Conservation (phyloP, 2,329 filamentous ascomycete species). For the Phyllosticta citrichinensis region DNA sequence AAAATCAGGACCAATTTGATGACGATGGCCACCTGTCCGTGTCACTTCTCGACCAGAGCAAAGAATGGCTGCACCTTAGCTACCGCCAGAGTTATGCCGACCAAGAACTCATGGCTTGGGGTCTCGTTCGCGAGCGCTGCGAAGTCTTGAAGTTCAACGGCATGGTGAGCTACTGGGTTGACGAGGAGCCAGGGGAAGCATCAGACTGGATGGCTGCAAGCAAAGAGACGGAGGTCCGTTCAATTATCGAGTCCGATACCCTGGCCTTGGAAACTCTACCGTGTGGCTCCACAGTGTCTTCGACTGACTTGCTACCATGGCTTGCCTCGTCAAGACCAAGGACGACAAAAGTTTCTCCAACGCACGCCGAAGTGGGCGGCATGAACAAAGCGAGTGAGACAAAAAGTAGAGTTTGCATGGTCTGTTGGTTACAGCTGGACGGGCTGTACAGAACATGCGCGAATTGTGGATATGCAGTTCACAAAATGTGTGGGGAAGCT, state of each 20-base stretch:
- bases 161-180: constrained; percentile 26
- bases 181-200: constrained; percentile 17
- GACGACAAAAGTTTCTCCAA: constrained; percentile 2
- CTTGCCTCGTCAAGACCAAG: not conserved
- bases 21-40: constrained; percentile 37
- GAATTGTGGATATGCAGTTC: constrained; percentile 26
- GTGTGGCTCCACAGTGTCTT: not conserved
- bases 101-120: constrained; percentile 47
- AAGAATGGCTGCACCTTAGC: constrained; percentile 37
- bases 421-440: constrained; percentile 28
- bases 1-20: constrained; percentile 48
- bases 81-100: constrained; percentile 48
- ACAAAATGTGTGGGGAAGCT: constrained; percentile 21
- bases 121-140: constrained; percentile 42
- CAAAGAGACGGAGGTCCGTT: constrained; percentile 10
- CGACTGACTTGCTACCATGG: not conserved
- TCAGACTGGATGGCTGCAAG: constrained; percentile 19
- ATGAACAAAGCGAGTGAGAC: too few species aligned
- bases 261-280: constrained; percentile 9
- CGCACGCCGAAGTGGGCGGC: not conserved
- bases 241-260: constrained; percentile 12
- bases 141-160: constrained; percentile 50
- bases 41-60: constrained; percentile 40
- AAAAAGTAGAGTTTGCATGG: constrained; percentile 19
- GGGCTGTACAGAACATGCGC: constrained; percentile 28